Evolutionary conservation across 371 early-diverging fungal genomes (phyloP), one percentile per base, ranked within the genome.

Genomic region (Mucor racemosus): DNA sequence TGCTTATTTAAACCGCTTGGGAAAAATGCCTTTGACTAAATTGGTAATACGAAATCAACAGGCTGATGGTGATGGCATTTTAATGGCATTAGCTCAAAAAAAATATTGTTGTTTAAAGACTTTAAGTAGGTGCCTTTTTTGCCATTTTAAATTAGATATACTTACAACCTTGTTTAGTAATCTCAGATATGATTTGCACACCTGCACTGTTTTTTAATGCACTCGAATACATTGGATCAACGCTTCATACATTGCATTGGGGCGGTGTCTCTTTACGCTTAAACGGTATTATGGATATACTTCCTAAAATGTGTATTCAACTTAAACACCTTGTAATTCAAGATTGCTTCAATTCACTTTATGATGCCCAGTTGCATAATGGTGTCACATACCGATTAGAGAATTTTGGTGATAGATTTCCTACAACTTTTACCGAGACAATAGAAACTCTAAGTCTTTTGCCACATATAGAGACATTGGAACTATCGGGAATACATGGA

Each of bases 321-420:
- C 58, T 78, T 6, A 67, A 60, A 17, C 58, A 65, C 4, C 66
- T 78, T 4, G 39, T 46, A 17, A 58, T 74, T 7, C 57, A 68
- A 11, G 69, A 73, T 26, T 76, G 76, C 48, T 76, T 76, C 26
- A 67, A 67, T 4, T 67, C 78, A 1, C 54, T 66, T 15, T 55
- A 56, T 31, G 54, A 64, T 36, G 21, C 54, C 19, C 63, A 33
- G 15, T 10, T 58, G 7, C 44, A 55, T n/a, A 33, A 58, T 19
- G 39, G 38, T 15, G 44, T 56, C 14, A 5, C 57, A 34, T 44
- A 54, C 50, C 62, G 69, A 14, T 55, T 68, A 19, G 65, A 75
- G 11, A 19, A 42, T n/a, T 62, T 58, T 60, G 61, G 70, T 1
- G 46, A 60, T 7, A 36, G 35, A 31, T 58, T 76, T 6, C 57